Evolutionary conservation across 192 early-diverging fungal species (phyloP).

Genomic region (Backusella luteola): DNA sequence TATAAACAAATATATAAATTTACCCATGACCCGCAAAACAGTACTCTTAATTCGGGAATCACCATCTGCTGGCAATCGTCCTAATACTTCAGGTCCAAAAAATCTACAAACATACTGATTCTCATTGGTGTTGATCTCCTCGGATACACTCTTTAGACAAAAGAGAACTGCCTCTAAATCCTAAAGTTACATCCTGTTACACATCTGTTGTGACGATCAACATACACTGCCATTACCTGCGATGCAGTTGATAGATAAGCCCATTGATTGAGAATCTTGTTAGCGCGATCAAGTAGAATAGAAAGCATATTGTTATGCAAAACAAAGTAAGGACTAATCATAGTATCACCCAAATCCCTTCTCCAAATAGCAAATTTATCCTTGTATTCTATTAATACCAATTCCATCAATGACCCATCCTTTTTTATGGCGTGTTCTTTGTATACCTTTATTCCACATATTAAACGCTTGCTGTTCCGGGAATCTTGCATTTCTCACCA

Average conservation of each 20-base stretch:
- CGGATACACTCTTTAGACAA: slow-evolving; percentile 62
- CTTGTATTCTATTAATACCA: slow-evolving; percentile 39
- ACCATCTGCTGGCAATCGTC: slow-evolving; percentile 39
- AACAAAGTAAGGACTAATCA: slow-evolving; percentile 68
- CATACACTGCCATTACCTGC: neutral
- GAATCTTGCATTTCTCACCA: slow-evolving; percentile 56
- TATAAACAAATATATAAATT: neutral
- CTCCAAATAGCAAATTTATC: slow-evolving; percentile 63
- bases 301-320: slow-evolving; percentile 55
- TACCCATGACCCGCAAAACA: slow-evolving; percentile 46
- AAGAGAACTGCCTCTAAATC: slow-evolving; percentile 62
- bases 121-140: slow-evolving; percentile 57
- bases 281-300: slow-evolving; percentile 13
- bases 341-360: slow-evolving; percentile 72
- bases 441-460: slow-evolving; percentile 51
- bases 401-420: neutral
- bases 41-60: slow-evolving; percentile 45
- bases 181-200: neutral
- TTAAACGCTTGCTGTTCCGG: slow-evolving; percentile 54
- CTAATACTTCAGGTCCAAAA: slow-evolving; percentile 58
- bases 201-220: neutral
- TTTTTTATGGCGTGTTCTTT: neutral
- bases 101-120: slow-evolving; percentile 54
- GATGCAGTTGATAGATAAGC: neutral
- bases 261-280: slow-evolving; percentile 16